Base-by-base conservation (phyloP, 1,284 basidiomycete species). In the Porogramme epimiltina region DNA sequence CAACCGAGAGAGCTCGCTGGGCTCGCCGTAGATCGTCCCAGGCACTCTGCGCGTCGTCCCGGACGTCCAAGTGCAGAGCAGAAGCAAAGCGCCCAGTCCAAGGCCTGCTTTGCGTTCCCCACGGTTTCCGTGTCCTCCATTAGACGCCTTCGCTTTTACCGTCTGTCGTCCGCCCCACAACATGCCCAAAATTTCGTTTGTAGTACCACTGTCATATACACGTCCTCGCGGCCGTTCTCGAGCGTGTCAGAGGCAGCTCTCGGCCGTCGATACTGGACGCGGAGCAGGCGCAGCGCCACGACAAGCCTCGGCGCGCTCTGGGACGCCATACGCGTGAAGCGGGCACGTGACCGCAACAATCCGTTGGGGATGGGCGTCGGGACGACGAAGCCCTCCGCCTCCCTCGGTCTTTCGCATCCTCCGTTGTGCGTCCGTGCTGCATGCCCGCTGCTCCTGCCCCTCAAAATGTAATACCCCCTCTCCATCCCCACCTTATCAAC, bases 311-410 rank as follows among this genome's bases (percentile, higher is more conserved):
- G 23, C 24, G 25, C 15, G 37, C 16, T 19, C n/a, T 20, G 6
- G 20, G 9, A 3, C 20, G 11, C n/a, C 41, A 40, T 43, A 6
- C 26, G n/a, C 38, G 31, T 36, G 33, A 11, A 19, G 11, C 47
- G 43, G 19, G 11, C 56, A 58, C 56, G 56, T 58, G 56, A 54
- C 42, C 24, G 22, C 16, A 10, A 15, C 40, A 58, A 47, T 54
- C 39, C 50, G 52, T 54, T 54, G 56, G 56, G 56, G 52, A 49
- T 47, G 43, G 34, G 42, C 18, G 43, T 41, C 47, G 55, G 48
- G 22, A 43, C 25, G 24, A 41, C 31, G 42, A 20, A n/a, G n/a
- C n/a, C n/a, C n/a, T n/a, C n/a, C n/a, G n/a, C n/a, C n/a, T n/a
- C n/a, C n/a, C n/a, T n/a, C n/a, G n/a, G n/a, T n/a, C n/a, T n/a